A percentile compares a stretch with the other conserved stretches of the same genome.
phyloP scores from a whole-genome alignment of 2,329 filamentous ascomycete species.

The Clonostachys rosea region DNA sequence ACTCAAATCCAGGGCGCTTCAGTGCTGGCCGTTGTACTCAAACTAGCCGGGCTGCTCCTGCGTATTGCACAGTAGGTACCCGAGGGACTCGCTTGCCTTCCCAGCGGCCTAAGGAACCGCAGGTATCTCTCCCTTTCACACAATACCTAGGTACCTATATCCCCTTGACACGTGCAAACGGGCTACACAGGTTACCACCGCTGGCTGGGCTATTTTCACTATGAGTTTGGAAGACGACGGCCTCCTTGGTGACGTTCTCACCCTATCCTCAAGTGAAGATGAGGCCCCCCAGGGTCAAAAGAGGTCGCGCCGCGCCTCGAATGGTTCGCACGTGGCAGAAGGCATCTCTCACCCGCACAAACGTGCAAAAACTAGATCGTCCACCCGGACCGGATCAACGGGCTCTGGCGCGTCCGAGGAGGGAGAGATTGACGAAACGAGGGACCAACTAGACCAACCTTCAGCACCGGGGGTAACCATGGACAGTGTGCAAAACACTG shows the following conservation, averaged over 20 bases:
- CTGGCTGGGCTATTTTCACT: background rate
- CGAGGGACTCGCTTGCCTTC: background rate
- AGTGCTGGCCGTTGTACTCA: no score
- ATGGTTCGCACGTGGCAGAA: constrained; percentile 1
- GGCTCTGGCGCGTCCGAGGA: constrained; percentile 17
- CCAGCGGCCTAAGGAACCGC: background rate
- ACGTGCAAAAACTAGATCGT: constrained; percentile 5
- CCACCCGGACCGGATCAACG: background rate
- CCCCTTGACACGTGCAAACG: no score
- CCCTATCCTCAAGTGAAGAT: constrained; percentile 12
- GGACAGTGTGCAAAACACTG: no score
- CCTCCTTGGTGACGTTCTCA: constrained; percentile 10
- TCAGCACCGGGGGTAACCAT: no score
- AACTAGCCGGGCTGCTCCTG: no score
- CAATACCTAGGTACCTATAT: background rate
- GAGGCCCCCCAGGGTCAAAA: constrained; percentile 15
- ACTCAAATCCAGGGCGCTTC: no score
- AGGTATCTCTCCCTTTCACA: no score
- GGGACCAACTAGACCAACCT: no score
- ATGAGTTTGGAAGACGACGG: constrained; percentile 9
- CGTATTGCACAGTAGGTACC: no score
- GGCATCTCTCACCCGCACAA: constrained; percentile 8
- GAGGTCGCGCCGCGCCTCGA: constrained; percentile 15
- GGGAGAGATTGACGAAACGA: constrained; percentile 21
- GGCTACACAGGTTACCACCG: no score